Evolutionary conservation across 2,329 filamentous ascomycete species (phyloP).

Genomic region (Corinectria fuckeliana): DNA sequence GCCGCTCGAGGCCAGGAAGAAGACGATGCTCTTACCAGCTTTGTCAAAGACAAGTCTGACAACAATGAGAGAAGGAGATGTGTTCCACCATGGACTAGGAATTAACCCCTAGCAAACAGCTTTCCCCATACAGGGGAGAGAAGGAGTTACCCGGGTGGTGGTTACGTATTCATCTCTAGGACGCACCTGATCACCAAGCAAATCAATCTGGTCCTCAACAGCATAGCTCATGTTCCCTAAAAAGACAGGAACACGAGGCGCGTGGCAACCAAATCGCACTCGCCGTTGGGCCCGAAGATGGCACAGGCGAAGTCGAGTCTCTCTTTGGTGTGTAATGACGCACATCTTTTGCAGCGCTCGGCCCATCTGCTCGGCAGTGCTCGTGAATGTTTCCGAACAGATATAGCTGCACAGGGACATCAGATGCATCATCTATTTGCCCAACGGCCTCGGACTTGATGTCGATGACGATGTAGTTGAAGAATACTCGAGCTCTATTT

Average conservation of each 20-base stretch:
- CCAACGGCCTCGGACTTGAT: neutral
- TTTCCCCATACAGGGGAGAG: neutral
- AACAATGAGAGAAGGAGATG: constrained; percentile 23
- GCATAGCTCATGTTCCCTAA: constrained; percentile 81
- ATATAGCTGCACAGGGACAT: constrained; percentile 72
- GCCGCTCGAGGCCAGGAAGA: constrained; percentile 25
- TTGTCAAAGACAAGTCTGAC: constrained; percentile 25
- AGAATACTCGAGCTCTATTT: constrained; percentile 37
- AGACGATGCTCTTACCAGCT: constrained; percentile 16
- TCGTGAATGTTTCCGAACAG: constrained; percentile 82
- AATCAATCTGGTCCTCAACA: constrained; percentile 70
- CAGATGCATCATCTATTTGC: neutral
- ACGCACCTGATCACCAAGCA: constrained; percentile 71
- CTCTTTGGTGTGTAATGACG: constrained; percentile 78
- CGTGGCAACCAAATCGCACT: constrained; percentile 73
- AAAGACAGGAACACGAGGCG: constrained; percentile 78
- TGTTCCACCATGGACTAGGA: neutral
- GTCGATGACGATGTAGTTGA: constrained; percentile 37
- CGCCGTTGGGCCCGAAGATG: constrained; percentile 74
- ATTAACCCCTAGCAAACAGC: neutral
- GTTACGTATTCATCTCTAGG: constrained; percentile 78
- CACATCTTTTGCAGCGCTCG: constrained; percentile 76
- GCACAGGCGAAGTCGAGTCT: constrained; percentile 82
- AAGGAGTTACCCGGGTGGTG: constrained; percentile 44
- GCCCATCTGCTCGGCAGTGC: constrained; percentile 82